These are phyloP conservation scores for Limnanthes douglasii DNA, from an alignment of 345 rosid species.

Conservation along the genomic window DNA sequence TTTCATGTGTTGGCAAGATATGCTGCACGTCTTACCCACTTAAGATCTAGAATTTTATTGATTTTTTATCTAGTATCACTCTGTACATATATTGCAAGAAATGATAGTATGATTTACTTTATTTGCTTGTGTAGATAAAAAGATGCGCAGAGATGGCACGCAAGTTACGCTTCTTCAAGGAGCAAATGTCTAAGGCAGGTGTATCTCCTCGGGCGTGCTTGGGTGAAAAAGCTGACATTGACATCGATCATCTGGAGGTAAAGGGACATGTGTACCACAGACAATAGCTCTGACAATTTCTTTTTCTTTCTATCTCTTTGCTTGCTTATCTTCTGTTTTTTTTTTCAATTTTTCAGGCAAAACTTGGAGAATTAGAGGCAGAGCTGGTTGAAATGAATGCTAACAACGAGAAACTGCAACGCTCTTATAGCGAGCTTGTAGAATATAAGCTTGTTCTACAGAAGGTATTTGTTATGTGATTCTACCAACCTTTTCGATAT, in stretches of 20 bases:
- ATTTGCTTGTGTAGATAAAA: conserved; percentile 39
- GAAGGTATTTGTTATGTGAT: conserved; percentile 35
- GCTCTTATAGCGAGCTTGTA: conserved; percentile 58
- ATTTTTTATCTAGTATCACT: too few relatives aligned
- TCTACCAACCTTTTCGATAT: neutral
- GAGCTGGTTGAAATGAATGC: conserved; percentile 88
- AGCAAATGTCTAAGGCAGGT: conserved; percentile 80
- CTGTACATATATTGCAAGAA: neutral
- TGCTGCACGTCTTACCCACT: too few relatives aligned
- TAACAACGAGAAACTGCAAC: conserved; percentile 73
- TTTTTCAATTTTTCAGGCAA: conserved; percentile 26
- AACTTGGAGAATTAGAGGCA: conserved; percentile 87
- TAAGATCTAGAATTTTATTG: too few relatives aligned
- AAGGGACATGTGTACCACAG: conserved; percentile 1
- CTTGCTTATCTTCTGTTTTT: neutral
- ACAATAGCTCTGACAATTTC: neutral
- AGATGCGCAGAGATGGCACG: conserved; percentile 91
- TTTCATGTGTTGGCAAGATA: too few relatives aligned
- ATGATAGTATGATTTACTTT: neutral
- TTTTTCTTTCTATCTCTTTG: conserved; percentile 5
- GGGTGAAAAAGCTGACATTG: conserved; percentile 18
- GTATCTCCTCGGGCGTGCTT: conserved; percentile 29
- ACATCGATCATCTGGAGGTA: conserved; percentile 80
- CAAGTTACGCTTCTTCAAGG: conserved; percentile 70
- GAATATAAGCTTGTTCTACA: conserved; percentile 79